Evolutionary conservation across 1,139 yeast species (phyloP), one percentile per base, ranked within the genome.

Genomic region (Yamadazyma siamensis): DNA sequence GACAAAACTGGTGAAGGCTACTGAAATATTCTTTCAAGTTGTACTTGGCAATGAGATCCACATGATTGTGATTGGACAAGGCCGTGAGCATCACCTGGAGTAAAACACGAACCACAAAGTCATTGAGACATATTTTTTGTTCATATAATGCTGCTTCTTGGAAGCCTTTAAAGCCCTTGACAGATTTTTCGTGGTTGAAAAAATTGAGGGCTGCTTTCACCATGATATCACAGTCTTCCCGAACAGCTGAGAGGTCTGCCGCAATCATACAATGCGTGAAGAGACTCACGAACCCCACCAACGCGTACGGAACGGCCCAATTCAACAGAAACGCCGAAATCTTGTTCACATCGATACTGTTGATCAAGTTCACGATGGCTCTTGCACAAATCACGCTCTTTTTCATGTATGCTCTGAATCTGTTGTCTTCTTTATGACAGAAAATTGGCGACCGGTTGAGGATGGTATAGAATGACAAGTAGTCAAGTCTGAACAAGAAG

Each of bases 301-400:
- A 45, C 0, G 66, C 61, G 32, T 43, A 60, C 31, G 52, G 53
- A 15, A 53, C 25, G n/a, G 54, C 33, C 68, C 70, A 64, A 23
- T 56, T 56, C 28, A 47, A 39, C 35, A 48, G 55, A 2, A 61
- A 43, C 11, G 48, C 38, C 0, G 57, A 44, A 0, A 48, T 31
- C 8, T 40, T 44, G 4, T 37, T 31, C 8, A 40, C 40, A 20
- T 43, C 44, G 15, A 55, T 21, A 15, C 46, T 46, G 8, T 41
- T 42, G 2, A 50, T 43, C 16, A 60, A 32, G 3, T 45, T 39
- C 17, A 65, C 40, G 4, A 65, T 54, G 2, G 64, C 52, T 36
- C 71, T 43, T 2, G 71, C 64, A 15, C 63, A 47, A 28, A 57
- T 52, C 12, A 54, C 36, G 1, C 63, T 49, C 14, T 57, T 29